Percentiles rank a stretch among this genome's conserved stretches.
Evolutionary conservation across 2,329 filamentous ascomycete species (phyloP).

Genomic region (Xylaria sp.): DNA sequence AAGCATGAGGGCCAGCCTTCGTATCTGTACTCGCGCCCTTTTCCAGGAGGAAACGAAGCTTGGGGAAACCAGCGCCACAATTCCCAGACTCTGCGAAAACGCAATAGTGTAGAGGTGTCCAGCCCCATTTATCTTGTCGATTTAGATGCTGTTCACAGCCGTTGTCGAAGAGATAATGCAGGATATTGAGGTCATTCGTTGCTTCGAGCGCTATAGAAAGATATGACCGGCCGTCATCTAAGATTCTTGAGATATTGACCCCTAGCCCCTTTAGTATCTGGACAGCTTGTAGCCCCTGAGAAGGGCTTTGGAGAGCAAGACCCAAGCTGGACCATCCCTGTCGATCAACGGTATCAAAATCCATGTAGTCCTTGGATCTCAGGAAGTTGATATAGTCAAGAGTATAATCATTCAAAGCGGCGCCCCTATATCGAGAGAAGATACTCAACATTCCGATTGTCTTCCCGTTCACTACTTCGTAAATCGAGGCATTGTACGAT

Average conservation of each 20-base stretch:
- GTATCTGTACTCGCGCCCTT: slow-evolving; percentile 1
- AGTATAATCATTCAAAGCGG: not conserved
- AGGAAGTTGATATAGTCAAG: slow-evolving; percentile 1
- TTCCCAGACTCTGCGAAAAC: not conserved
- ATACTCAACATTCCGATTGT: not conserved
- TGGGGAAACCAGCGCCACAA: not conserved
- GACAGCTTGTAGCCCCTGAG: not conserved
- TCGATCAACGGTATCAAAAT: not conserved
- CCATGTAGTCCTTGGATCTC: slow-evolving; percentile 5
- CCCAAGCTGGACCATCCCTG: not conserved
- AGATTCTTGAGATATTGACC: slow-evolving; percentile 1
- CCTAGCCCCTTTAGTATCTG: not conserved
- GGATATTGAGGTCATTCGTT: not conserved
- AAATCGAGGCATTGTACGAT: not conserved
- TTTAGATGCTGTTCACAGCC: slow-evolving; percentile 7
- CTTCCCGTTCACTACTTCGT: not conserved
- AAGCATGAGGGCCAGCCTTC: not conserved
- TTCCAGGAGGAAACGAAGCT: not conserved
- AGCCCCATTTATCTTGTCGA: slow-evolving; percentile 11
- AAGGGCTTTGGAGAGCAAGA: slow-evolving; percentile 3
- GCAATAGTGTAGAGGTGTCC: slow-evolving; percentile 13
- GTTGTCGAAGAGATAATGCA: slow-evolving; percentile 7
- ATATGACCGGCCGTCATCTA: slow-evolving; percentile 17
- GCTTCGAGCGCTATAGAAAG: not conserved
- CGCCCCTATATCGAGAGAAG: not conserved